A percentile compares a stretch with the other conserved stretches of the same genome.
These are phyloP conservation scores for Eruca vesicaria DNA, from an alignment of 441 rosid species.

Conservation along the genomic window DNA sequence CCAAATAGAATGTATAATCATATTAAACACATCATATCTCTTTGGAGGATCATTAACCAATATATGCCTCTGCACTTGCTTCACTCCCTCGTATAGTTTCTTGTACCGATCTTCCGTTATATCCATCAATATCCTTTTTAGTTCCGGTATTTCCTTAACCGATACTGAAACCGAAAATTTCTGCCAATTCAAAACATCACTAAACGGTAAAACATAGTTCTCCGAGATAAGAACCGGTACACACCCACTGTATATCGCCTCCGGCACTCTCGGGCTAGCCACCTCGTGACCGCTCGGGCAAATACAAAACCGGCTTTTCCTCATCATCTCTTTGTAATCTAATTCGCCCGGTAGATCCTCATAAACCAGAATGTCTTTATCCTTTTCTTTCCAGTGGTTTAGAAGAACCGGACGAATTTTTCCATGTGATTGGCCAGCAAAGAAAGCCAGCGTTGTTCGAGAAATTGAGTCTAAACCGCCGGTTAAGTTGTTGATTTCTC, in stretches of 20 bases:
- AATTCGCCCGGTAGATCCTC: constrained; percentile 43
- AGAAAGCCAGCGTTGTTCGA: constrained; percentile 54
- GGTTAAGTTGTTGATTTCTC: constrained; percentile 37
- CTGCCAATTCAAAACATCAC: constrained; percentile 62
- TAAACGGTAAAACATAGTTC: constrained; percentile 46
- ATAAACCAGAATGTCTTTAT: constrained; percentile 50
- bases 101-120: constrained; percentile 40
- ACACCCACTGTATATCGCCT: constrained; percentile 62
- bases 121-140: constrained; percentile 48
- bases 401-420: constrained; percentile 49
- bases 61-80: constrained; percentile 51
- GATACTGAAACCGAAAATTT: constrained; percentile 49
- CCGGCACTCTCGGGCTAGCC: constrained; percentile 52
- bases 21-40: constrained; percentile 58
- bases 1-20: constrained; percentile 68
- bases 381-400: constrained; percentile 56
- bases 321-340: constrained; percentile 46
- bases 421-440: constrained; percentile 57
- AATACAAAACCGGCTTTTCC: constrained; percentile 53
- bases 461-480: constrained; percentile 30
- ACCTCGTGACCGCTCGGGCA: constrained; percentile 63
- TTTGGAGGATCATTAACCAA: constrained; percentile 50
- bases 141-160: constrained; percentile 46
- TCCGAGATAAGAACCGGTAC: constrained; percentile 64
- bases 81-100: constrained; percentile 41